phyloP scores from a whole-genome alignment of 2,329 filamentous ascomycete species.

The Akanthomyces muscarius region DNA sequence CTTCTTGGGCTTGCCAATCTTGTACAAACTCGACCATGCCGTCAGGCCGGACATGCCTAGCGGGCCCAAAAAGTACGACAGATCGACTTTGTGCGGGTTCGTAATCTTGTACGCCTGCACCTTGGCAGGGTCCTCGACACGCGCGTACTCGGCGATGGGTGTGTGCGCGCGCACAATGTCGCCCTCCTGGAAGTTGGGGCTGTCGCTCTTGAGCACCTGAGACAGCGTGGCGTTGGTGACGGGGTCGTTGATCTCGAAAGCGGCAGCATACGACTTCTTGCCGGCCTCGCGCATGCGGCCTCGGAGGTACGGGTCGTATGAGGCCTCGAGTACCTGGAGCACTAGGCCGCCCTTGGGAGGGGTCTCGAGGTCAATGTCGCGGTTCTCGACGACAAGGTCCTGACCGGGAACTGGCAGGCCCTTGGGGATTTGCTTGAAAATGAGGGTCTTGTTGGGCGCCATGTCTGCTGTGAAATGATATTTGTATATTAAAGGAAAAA shows the following conservation, averaged over 20 bases:
- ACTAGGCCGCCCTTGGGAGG: conserved; percentile 62
- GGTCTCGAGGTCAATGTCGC: conserved; percentile 61
- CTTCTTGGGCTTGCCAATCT: conserved; percentile 59
- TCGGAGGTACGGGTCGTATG: conserved; percentile 82
- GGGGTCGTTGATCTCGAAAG: conserved; percentile 57
- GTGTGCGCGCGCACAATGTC: conserved; percentile 59
- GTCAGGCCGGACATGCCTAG: conserved; percentile 61
- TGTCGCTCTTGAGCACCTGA: conserved; percentile 68
- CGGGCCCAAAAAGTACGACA: conserved; percentile 66
- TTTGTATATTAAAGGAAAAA: too few species aligned
- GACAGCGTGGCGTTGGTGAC: conserved; percentile 62
- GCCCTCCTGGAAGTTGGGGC: conserved; percentile 57
- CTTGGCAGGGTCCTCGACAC: conserved; percentile 43
- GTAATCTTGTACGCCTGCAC: conserved; percentile 51
- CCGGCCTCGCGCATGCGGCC: conserved; percentile 67
- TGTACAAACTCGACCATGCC: conserved; percentile 64
- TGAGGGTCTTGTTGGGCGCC: conserved; percentile 64
- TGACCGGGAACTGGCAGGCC: conserved; percentile 67
- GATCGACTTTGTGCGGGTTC: conserved; percentile 65
- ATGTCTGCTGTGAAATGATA: conserved; percentile 22
- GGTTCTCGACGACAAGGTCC: conserved; percentile 63
- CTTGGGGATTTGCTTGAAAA: conserved; percentile 66
- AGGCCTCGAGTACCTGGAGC: conserved; percentile 67
- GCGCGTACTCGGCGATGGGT: conserved; percentile 67
- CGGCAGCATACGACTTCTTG: conserved; percentile 54